phyloP scores from a whole-genome alignment of 495 filamentous ascomycete species.

The Aspergillus sclerotioniger region DNA sequence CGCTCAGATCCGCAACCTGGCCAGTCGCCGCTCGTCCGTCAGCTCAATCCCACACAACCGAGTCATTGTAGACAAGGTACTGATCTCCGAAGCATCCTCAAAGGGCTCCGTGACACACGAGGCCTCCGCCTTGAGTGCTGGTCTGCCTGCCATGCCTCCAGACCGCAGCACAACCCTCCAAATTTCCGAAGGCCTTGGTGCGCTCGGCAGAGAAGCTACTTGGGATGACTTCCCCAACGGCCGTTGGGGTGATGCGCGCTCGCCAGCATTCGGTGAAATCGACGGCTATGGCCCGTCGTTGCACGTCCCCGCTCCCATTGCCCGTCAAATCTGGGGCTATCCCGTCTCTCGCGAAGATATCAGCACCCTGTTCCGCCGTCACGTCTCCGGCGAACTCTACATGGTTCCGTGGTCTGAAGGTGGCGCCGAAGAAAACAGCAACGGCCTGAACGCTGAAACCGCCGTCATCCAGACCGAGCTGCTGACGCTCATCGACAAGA shows the following conservation, averaged over 20 bases:
- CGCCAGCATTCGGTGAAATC: conserved; percentile 90
- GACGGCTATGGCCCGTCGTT: conserved; percentile 92
- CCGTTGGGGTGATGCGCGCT: conserved; percentile 88
- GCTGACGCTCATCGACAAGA: conserved; percentile 64
- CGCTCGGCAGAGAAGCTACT: conserved; percentile 91
- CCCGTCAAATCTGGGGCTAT: conserved; percentile 78
- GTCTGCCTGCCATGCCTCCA: conserved; percentile 37
- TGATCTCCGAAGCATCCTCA: conserved; percentile 32
- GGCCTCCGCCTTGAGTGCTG: conserved; percentile 50
- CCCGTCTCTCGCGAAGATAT: conserved; percentile 69
- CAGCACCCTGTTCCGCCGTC: conserved; percentile 70
- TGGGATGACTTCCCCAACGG: conserved; percentile 99
- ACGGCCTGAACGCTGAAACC: conserved; percentile 70
- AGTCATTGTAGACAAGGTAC: conserved; percentile 66
- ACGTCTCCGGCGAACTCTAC: conserved; percentile 70
- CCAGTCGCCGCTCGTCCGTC: conserved; percentile 50
- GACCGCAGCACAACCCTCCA: conserved; percentile 78
- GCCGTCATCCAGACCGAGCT: conserved; percentile 71
- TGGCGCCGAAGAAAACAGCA: conserved; percentile 53
- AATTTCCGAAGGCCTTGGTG: conserved; percentile 87
- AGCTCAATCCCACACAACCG: conserved; percentile 70
- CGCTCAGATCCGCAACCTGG: conserved; percentile 25
- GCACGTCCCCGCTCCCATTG: conserved; percentile 75
- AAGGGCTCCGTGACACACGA: conserved; percentile 49
- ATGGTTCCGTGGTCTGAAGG: conserved; percentile 93